Evolutionary conservation across 257 asterid genomes (phyloP).

Genomic region (Henckelia pumila): DNA sequence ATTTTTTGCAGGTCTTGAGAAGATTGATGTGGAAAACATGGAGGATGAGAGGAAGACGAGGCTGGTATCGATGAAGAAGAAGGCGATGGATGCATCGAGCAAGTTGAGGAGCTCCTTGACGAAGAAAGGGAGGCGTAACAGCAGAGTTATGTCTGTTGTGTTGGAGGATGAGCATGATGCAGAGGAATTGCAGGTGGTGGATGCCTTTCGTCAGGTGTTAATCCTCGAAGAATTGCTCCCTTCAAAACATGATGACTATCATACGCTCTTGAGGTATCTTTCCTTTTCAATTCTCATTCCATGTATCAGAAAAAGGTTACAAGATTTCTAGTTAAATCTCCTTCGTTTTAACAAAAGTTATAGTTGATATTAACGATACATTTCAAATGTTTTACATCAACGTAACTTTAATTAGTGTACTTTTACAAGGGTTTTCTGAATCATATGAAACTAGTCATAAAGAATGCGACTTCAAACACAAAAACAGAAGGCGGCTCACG

Average conservation of each 20-base stretch:
- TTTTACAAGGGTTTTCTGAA: neutral
- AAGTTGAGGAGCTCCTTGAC: constrained; percentile 58
- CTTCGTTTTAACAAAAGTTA: neutral
- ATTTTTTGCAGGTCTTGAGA: constrained; percentile 41
- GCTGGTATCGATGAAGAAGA: constrained; percentile 52
- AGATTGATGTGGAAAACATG: constrained; percentile 37
- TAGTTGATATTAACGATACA: neutral
- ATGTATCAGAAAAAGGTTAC: neutral
- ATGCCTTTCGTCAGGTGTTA: constrained; percentile 82
- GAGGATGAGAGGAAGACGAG: constrained; percentile 54
- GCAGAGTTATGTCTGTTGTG: constrained; percentile 81
- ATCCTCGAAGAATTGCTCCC: constrained; percentile 89
- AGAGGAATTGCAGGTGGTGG: constrained; percentile 82
- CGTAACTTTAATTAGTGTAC: too few species aligned
- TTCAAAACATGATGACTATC: constrained; percentile 84
- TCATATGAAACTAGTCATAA: too few species aligned
- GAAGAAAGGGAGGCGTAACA: constrained; percentile 50
- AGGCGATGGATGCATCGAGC: constrained; percentile 49
- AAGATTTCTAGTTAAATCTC: too few species aligned
- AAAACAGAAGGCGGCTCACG: neutral
- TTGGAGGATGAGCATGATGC: constrained; percentile 87
- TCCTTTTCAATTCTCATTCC: neutral
- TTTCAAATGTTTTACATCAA: too few species aligned
- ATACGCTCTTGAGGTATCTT: constrained; percentile 73
- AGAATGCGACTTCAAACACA: too few species aligned